Evolutionary conservation across 768 basidiomycete genomes (phyloP).

Genomic region (Rhodotorula graminis): DNA sequence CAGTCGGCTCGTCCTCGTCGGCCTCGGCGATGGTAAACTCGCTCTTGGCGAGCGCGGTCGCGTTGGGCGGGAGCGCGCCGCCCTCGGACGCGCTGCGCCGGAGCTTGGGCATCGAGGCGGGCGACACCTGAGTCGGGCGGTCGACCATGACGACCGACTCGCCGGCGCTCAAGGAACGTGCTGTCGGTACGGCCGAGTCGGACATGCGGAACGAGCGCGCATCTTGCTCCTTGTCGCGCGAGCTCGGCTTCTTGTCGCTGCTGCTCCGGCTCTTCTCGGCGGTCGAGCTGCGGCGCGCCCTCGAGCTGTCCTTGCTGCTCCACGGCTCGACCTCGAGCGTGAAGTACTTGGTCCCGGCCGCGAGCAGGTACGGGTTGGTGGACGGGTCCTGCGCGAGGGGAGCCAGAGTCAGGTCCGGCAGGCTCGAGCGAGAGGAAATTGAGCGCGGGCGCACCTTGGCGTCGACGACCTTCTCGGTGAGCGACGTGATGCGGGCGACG

Average conservation of each 20-base stretch:
- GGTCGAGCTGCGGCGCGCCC: constrained; percentile 25
- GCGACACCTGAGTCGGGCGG: not conserved
- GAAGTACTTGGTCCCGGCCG: constrained; percentile 85
- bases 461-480: constrained; percentile 78
- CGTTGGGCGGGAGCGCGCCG: constrained; percentile 4
- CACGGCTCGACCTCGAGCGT: constrained; percentile 91
- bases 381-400: constrained; percentile 59
- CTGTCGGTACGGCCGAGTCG: not conserved
- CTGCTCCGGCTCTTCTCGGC: constrained; percentile 24
- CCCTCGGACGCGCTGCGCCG: constrained; percentile 22
- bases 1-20: constrained; percentile 12
- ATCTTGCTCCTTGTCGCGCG: not conserved
- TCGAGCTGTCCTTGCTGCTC: constrained; percentile 45
- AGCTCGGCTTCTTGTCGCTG: constrained; percentile 10
- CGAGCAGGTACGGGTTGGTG: constrained; percentile 83
- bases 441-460: constrained; percentile 56
- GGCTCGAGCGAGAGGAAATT: too few species aligned
- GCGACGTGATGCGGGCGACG: constrained; percentile 82
- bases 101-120: constrained; percentile 4
- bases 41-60: not conserved
- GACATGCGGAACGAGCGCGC: constrained; percentile 5
- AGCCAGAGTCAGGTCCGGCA: not conserved
- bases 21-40: constrained; percentile 30
- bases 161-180: not conserved
- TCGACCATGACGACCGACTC: constrained; percentile 34